Evolutionary conservation across 805 yeast genomes (phyloP), one percentile per base, ranked within the genome.

Genomic region (Cyberlindnera samutprakarnensis): DNA sequence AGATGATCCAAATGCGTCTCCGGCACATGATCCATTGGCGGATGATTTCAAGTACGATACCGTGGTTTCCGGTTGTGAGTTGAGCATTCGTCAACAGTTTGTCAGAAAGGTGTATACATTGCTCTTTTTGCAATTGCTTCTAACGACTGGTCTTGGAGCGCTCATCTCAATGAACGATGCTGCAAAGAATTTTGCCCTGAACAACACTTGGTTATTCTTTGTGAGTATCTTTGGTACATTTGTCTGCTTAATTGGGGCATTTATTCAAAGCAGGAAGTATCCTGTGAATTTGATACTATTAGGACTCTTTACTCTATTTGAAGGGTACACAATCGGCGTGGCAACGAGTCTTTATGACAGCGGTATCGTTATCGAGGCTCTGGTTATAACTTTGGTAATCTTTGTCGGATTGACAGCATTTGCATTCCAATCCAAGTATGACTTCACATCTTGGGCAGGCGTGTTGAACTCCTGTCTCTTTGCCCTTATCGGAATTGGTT

Each of bases 21-120:
- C 30, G 20, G 25, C 14, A 15, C 24, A 20, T 5, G 38, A 32
- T 14, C 27, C 25, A 6, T 14, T 29, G 14, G 78, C 80, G 4
- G 82, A 85, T 44, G 94, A 84, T 56, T 86, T 85, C 72, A 86
- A 85, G 54, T 84, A 78, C 56, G 73, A 81, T 22, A 80, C 81
- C 6, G 69, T 72, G 32, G 94, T 86, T 16, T 73, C 86, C 4
- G 76, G 81, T 20, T 84, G 95, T 57, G 83, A 80, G 37, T 60
- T 83, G 31, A 74, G 80, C 12, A 66, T 86, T 24, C 73, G 95
- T 45, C 82, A 79, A 42, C 68, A 76, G 53, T 86, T 86, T 46
- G 62, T 83, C 44, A 69, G 87, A 37, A 82, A 81, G 50, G 96
- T 86, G 7, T 87, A 85, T 56, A 62, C 85, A 6, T 65, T 87